Evolutionary conservation across 768 basidiomycete species (phyloP), one percentile per base, ranked within the genome.

Genomic region (Terana coerulea): DNA sequence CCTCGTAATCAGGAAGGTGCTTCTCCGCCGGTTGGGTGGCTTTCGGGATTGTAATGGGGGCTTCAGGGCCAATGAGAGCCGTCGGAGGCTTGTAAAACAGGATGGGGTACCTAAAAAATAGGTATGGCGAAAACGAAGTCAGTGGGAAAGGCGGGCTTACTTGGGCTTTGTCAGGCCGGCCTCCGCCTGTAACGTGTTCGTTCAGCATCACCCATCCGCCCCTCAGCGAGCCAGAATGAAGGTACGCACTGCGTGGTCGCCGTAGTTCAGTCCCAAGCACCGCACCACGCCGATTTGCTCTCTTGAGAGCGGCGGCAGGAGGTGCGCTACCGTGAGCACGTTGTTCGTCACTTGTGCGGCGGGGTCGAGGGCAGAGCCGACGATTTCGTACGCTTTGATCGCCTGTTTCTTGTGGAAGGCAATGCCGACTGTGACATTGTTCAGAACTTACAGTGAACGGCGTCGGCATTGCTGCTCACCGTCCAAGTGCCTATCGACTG

Each of bases 1-100:
- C 87, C 59, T 92, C 89, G 59, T 91, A 92, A 67, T 92, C 89
- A 0, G 90, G 81, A 3, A 86, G 71, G 60, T 90, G 84, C 34
- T 81, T 77, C 26, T 81, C 71, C 0, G 79, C 75, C 5, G 89
- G 89, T 59, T 88, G 88, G 3, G 83, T 84, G 28, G 72, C 80
- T 21, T 69, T 75, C 2, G 89, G 88, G 39, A 92, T 80, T 33
- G 69, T 68, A 21, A 92, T 76, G 1, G 81, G 74, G 3, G 81
- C 83, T 19, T 76, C 72, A 5, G 88, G 87, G 11, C 86, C 88
- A 36, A 88, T 84, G 43, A 92, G 74, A 14, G 85, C 72, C 0
- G 78, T 75, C 3, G 78, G 66, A 28, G 90, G 89, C 66, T 92
- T 92, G 68, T 86, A 88, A 71, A 92, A 92, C 4, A 91, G 69